Percentiles rank a stretch among this genome's conserved stretches.
phyloP scores from a whole-genome alignment of 192 early-diverging fungal genomes.

The Coemansia sp. region DNA sequence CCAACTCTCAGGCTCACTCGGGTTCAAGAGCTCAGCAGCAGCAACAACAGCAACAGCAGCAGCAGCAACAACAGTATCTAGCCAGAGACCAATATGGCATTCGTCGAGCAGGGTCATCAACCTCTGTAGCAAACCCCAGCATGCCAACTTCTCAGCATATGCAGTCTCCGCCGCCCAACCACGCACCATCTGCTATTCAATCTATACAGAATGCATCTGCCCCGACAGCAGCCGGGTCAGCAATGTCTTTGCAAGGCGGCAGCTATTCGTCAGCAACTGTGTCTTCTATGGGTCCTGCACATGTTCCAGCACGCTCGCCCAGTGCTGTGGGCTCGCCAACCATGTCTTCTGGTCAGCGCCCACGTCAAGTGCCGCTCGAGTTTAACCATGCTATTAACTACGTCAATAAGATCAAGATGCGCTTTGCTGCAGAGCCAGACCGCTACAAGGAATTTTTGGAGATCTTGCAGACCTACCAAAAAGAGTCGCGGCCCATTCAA shows the following conservation, averaged over 20 bases:
- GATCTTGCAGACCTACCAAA: slow-evolving; percentile 97
- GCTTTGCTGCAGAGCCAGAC: slow-evolving; percentile 89
- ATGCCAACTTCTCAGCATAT: slow-evolving; percentile 9
- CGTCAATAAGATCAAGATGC: slow-evolving; percentile 99
- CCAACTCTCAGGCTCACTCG: slow-evolving; percentile 2
- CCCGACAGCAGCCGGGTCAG: not conserved
- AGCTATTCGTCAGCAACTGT: not conserved
- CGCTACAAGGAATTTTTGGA: slow-evolving; percentile 97
- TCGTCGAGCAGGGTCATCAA: slow-evolving; percentile 17
- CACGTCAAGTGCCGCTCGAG: slow-evolving; percentile 79
- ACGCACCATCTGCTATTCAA: not conserved
- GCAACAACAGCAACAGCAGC: slow-evolving; percentile 11
- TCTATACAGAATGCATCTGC: slow-evolving; percentile 2
- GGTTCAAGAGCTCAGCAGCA: not conserved
- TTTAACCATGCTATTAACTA: slow-evolving; percentile 99
- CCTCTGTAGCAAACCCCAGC: slow-evolving; percentile 1
- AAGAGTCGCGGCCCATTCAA: slow-evolving; percentile 92
- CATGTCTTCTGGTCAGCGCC: slow-evolving; percentile 25
- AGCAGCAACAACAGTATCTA: slow-evolving; percentile 22
- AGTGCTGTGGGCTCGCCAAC: slow-evolving; percentile 32
- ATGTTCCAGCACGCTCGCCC: slow-evolving; percentile 26
- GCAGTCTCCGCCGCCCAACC: slow-evolving; percentile 17
- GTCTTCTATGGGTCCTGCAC: slow-evolving; percentile 1
- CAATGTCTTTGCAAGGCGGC: not conserved
- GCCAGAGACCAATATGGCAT: slow-evolving; percentile 28